These are phyloP conservation scores for Stipa capillata DNA, from an alignment of 176 grass and related monocot species.

Conservation along the genomic window DNA sequence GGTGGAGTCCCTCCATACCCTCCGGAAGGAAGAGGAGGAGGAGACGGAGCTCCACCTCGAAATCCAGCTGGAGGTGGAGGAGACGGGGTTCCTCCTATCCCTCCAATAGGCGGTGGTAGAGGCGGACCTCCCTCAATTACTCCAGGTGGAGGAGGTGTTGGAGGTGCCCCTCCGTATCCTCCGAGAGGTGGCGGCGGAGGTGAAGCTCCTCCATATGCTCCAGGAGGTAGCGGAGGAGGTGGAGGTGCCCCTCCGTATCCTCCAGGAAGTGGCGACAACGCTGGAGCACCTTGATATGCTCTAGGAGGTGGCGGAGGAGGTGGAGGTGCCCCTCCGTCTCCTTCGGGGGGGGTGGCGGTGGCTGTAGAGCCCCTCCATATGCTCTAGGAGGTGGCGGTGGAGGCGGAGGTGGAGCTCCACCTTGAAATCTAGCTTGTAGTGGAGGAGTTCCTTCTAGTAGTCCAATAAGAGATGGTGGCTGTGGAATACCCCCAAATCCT, in stretches of 20 bases:
- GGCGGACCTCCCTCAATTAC: slow-evolving; percentile 16
- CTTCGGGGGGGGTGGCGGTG: neutral
- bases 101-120: slow-evolving; percentile 12
- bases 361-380: neutral
- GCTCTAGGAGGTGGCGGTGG: neutral
- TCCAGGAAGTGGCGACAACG: neutral
- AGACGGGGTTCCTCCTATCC: slow-evolving; percentile 13
- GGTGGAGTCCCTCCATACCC: slow-evolving; percentile 22
- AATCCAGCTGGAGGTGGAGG: slow-evolving; percentile 24
- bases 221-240: neutral
- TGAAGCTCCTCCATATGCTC: neutral
- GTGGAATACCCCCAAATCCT: neutral
- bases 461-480: neutral
- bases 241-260: neutral
- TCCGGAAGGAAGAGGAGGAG: slow-evolving; percentile 34
- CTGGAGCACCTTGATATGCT: neutral
- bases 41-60: slow-evolving; percentile 35
- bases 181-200: neutral
- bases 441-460: neutral
- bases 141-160: neutral
- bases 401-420: slow-evolving; percentile 4
- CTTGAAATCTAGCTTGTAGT: neutral
- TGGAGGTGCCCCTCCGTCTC: neutral
- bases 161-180: neutral
- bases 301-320: neutral